Evolutionary conservation across 345 rosid genomes (phyloP).

Genomic region (Anastatica hierochuntica): DNA sequence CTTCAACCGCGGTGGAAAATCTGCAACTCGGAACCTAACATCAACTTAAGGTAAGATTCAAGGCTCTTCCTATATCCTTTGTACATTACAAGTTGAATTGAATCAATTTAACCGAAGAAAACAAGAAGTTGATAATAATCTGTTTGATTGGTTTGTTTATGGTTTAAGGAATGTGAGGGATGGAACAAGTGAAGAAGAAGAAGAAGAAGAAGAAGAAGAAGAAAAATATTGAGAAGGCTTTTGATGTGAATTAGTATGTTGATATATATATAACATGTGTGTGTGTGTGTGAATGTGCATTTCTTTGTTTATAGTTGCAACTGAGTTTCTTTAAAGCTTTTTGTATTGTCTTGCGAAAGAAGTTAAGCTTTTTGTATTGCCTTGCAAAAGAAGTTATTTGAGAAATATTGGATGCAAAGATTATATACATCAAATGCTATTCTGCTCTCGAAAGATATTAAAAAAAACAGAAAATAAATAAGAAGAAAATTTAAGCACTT

Average conservation of each 20-base stretch:
- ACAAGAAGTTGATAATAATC: not conserved
- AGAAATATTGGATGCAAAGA: too few species aligned
- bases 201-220: constrained; percentile 52
- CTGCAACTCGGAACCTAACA: too few species aligned
- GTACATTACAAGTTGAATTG: too few species aligned
- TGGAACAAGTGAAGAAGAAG: constrained; percentile 54
- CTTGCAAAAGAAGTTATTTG: too few species aligned
- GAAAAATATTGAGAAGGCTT: constrained; percentile 27
- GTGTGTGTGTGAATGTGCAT: not conserved
- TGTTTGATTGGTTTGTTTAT: not conserved
- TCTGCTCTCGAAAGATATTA: too few species aligned
- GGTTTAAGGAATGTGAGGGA: constrained; percentile 68
- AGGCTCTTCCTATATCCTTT: too few species aligned
- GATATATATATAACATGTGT: not conserved
- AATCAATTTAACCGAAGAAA: not conserved
- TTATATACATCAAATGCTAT: too few species aligned
- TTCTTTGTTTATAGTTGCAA: constrained; percentile 7
- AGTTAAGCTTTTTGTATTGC: too few species aligned
- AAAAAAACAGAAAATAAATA: too few species aligned
- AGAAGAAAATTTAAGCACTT: too few species aligned
- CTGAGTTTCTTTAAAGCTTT: not conserved
- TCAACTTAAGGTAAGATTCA: too few species aligned
- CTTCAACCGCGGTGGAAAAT: too few species aligned
- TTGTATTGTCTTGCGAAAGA: not conserved
- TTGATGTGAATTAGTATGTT: constrained; percentile 13